A percentile compares a stretch with the other conserved stretches of the same genome.
These are phyloP conservation scores for Lactuca sativa DNA, from an alignment of 129 eudicot species.

Conservation along the genomic window DNA sequence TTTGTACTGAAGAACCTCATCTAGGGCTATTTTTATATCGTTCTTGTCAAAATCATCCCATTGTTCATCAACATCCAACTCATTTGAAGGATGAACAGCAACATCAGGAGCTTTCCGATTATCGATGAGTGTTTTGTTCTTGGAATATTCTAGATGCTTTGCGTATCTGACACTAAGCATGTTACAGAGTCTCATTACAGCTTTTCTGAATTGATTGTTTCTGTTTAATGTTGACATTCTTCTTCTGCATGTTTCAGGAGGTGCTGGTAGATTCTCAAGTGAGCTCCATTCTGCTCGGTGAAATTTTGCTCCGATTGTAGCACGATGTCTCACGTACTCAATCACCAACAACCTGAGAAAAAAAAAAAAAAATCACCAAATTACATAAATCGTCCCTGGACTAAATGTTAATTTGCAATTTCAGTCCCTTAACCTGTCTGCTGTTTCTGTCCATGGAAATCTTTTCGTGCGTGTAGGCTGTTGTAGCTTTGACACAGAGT, in stretches of 20 bases:
- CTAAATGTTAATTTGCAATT: neutral
- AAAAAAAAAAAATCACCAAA: slow-evolving; percentile 20
- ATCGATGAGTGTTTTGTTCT: slow-evolving; percentile 39
- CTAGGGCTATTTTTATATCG: slow-evolving; percentile 47
- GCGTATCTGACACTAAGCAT: slow-evolving; percentile 64
- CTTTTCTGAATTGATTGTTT: slow-evolving; percentile 50
- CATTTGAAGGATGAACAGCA: slow-evolving; percentile 20
- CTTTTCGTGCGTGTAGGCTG: slow-evolving; percentile 43
- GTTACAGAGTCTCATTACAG: slow-evolving; percentile 70
- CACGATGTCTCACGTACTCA: slow-evolving; percentile 74
- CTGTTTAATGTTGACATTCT: slow-evolving; percentile 64
- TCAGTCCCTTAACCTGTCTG: slow-evolving; percentile 55
- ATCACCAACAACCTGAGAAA: slow-evolving; percentile 69
- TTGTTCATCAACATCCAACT: slow-evolving; percentile 23
- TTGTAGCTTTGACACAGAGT: slow-evolving; percentile 42
- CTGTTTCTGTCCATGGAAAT: slow-evolving; percentile 75
- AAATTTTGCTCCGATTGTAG: slow-evolving; percentile 69
- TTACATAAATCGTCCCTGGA: slow-evolving; percentile 1
- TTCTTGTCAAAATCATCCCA: slow-evolving; percentile 85
- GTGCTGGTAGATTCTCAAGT: slow-evolving; percentile 68
- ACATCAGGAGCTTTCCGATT: slow-evolving; percentile 20
- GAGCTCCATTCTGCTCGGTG: slow-evolving; percentile 70
- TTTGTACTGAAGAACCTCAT: slow-evolving; percentile 65
- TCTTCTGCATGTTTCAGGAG: slow-evolving; percentile 66
- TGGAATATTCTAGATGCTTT: slow-evolving; percentile 50